Percentiles rank a stretch among this genome's conserved stretches.
Evolutionary conservation across 768 basidiomycete species (phyloP).

Genomic region (Boletus sp.): DNA sequence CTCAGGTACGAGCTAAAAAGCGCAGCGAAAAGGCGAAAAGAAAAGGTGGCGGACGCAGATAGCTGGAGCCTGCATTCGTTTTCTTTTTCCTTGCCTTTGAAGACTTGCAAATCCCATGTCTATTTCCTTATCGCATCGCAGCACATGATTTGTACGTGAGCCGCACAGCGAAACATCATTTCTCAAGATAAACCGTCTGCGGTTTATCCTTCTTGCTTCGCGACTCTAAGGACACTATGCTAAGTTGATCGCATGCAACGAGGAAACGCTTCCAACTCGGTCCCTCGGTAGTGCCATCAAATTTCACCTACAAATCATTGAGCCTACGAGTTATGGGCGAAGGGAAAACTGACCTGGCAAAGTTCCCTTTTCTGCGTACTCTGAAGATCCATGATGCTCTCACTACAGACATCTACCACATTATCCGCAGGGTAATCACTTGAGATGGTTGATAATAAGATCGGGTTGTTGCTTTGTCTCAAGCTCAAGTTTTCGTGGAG

Average conservation of each 20-base stretch:
- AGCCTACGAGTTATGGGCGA: conserved; percentile 1
- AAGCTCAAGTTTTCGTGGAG: conserved; percentile 49
- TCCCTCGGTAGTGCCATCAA: conserved; percentile 37
- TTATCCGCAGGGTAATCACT: background rate
- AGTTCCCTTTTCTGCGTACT: conserved; percentile 47
- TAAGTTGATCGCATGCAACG: conserved; percentile 43
- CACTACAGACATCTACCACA: conserved; percentile 33
- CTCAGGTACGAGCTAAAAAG: conserved; percentile 79
- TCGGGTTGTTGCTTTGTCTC: conserved; percentile 40
- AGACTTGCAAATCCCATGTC: background rate
- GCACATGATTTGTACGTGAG: background rate
- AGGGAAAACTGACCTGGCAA: conserved; percentile 49
- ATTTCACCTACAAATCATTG: conserved; percentile 41
- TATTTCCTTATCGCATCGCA: background rate
- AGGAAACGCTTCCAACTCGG: conserved; percentile 48
- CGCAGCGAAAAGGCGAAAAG: conserved; percentile 73
- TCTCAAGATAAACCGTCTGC: conserved; percentile 1
- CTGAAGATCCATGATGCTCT: conserved; percentile 55
- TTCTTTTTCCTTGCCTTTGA: background rate
- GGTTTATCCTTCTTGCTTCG: conserved; percentile 21
- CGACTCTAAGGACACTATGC: conserved; percentile 28
- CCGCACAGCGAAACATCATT: conserved; percentile 3
- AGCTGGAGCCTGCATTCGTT: background rate
- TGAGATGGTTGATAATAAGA: conserved; percentile 6
- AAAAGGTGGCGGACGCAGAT: conserved; percentile 43